Base-by-base conservation (phyloP, 2,329 filamentous ascomycete genomes). In the Mycosphaerella sp. region DNA sequence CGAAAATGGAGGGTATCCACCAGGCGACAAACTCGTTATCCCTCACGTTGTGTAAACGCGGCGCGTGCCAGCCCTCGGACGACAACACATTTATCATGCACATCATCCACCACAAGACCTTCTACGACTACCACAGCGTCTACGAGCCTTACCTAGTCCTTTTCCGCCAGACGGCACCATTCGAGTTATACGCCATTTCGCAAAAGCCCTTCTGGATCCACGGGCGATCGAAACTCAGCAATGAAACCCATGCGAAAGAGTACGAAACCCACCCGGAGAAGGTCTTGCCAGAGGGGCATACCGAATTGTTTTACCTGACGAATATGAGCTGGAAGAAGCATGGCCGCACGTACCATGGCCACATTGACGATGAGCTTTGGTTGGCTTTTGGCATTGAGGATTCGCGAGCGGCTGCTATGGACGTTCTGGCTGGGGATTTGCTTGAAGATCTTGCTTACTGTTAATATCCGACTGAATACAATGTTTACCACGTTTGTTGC, bases 11-110 rank as follows among this genome's bases (percentile, higher is more conserved):
- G 36, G 30, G 75, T 79, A 73, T 81, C 27, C 79, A 82, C 59
- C 79, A 83, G 62, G 75, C 79, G 5, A 81, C 78, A 16, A 83
- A 83, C 62, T 79, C 78, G 1, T 68, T 82, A 0, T 65, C 72
- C 1, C 65, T 82, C 34, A 82, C 79, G 2, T 66, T 81, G 46
- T 82, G 80, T 66, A 65, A 67, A 7, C 71, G 75, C 39, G 57
- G 66, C 0, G 47, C 14, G 0, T 82, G 80, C 60, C 63, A 70
- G 0, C 66, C 67, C 39, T 68, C 71, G 5, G 55, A 54, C 16
- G 81, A 81, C 51, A 43, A 44, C 58, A 82, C 79, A 0, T 79
- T 79, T 61, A 67, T 81, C 52, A 64, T 82, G 42, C 70, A 70
- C 4, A 71, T 82, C 35, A 74, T 78, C 60, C 79, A 82, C 32